Percentiles rank a stretch among this genome's conserved stretches.
Evolutionary conservation across 2,329 filamentous ascomycete genomes (phyloP).

Genomic region (Xylariaceae sp.): DNA sequence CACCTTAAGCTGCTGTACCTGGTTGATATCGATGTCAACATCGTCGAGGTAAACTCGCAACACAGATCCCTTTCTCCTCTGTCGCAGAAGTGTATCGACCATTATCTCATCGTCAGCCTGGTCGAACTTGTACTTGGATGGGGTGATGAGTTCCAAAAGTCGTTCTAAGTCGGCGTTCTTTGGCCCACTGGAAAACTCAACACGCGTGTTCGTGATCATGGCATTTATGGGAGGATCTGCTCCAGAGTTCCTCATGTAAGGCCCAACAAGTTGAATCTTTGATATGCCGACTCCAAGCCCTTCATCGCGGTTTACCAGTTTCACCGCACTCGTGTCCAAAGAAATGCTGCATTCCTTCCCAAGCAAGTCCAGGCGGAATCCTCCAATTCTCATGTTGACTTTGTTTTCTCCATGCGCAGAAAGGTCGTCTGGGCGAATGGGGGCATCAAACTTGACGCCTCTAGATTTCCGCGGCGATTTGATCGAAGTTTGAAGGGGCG

Average conservation of each 20-base stretch:
- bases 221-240: slow-evolving; percentile 60
- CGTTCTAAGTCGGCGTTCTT: slow-evolving; percentile 78
- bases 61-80: slow-evolving; percentile 82
- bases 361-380: slow-evolving; percentile 71
- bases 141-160: slow-evolving; percentile 81
- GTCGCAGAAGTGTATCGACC: slow-evolving; percentile 83
- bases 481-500: slow-evolving; percentile 36
- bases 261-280: slow-evolving; percentile 71
- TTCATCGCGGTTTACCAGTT: slow-evolving; percentile 72
- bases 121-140: slow-evolving; percentile 84
- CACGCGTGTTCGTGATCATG: slow-evolving; percentile 62
- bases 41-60: slow-evolving; percentile 67
- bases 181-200: slow-evolving; percentile 72
- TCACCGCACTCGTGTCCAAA: slow-evolving; percentile 77
- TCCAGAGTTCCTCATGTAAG: slow-evolving; percentile 53
- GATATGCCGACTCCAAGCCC: slow-evolving; percentile 72
- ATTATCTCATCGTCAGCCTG: slow-evolving; percentile 90
- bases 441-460: slow-evolving; percentile 58
- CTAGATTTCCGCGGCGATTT: slow-evolving; percentile 44
- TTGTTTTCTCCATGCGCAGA: slow-evolving; percentile 58
- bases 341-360: slow-evolving; percentile 74
- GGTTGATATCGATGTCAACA: slow-evolving; percentile 60
- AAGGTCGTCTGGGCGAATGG: slow-evolving; percentile 47
- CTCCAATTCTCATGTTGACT: slow-evolving; percentile 72
- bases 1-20: slow-evolving; percentile 62